Conservation (phyloP, 2,329 filamentous ascomycete genomes). For the Macrophomina tecta region DNA sequence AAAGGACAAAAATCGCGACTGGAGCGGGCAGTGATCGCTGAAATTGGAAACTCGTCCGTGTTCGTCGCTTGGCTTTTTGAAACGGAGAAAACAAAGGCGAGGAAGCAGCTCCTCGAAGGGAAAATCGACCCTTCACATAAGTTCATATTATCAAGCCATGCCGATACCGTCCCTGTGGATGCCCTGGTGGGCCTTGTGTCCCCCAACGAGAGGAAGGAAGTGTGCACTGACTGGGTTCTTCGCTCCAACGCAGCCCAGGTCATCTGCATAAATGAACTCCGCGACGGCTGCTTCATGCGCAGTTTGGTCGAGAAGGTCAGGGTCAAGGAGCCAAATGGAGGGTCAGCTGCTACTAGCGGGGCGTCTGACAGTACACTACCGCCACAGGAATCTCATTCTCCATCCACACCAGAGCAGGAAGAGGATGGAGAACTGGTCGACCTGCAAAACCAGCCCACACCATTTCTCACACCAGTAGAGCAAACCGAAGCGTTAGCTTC, state of each 20-base stretch:
- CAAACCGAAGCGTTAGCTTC: too few species aligned
- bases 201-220: neutral
- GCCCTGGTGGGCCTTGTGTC: neutral
- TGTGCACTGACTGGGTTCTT: neutral
- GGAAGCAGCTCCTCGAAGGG: neutral
- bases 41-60: neutral
- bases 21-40: neutral
- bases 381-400: too few species aligned
- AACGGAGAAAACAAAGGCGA: neutral
- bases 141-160: neutral
- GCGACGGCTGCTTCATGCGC: constrained; percentile 4
- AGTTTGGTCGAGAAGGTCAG: neutral
- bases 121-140: neutral
- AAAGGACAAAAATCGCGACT: neutral
- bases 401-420: too few species aligned
- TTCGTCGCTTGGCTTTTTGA: neutral
- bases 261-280: neutral
- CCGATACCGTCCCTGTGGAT: neutral
- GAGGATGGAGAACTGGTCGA: neutral
- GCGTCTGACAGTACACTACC: neutral
- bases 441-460: too few species aligned
- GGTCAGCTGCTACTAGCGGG: neutral
- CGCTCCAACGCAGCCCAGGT: neutral
- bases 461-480: too few species aligned
- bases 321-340: neutral